Evolutionary conservation across 192 early-diverging fungal genomes (phyloP), one percentile per base, ranked within the genome.

Genomic region (Backusella mclennaniae): DNA sequence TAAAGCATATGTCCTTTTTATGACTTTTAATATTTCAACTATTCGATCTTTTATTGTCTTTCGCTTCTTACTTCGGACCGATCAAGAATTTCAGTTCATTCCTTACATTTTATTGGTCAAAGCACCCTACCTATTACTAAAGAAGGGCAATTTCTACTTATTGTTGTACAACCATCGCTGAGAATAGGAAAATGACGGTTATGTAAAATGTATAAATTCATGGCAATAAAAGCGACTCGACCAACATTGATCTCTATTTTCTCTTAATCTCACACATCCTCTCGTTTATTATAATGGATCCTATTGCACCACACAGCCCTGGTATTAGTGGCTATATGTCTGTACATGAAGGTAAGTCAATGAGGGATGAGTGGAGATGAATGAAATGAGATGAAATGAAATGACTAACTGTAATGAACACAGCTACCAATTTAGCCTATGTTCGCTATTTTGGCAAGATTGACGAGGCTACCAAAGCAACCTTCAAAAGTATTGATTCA

Each of bases 401-500:
- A 42, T 35, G n/a, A n/a, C 9, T 76, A 29, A 63, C 21, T 5
- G 6, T 38, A 33, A 63, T 9, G 19, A 23, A 78, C 19, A 7
- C 68, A 83, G 81, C 75, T 11, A 81, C 81, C 21, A 79, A 84
- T 67, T 69, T 85, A 1, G 80, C 77, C 11, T 85, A 85, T 49
- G 84, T 81, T 36, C 75, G 78, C 29, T 84, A 85, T 68, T 85
- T 73, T 76, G 84, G 77, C 29, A 71, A 82, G 31, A 36, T 38
- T 19, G 59, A 74, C 35, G 73, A 49, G 38, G 78, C 82, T 3
- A 73, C 79, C 1, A 71, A 71, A n/a, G 84, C 84, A 17, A 77
- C 71, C 6, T 84, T 85, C 74, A 77, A 73, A 29, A 77, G 75
- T 59, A 74, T 85, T 3, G 76, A 81, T 35, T 77, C 84, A 1